phyloP scores from a whole-genome alignment of 2,329 filamentous ascomycete genomes.

The Plectosphaerella sp. region DNA sequence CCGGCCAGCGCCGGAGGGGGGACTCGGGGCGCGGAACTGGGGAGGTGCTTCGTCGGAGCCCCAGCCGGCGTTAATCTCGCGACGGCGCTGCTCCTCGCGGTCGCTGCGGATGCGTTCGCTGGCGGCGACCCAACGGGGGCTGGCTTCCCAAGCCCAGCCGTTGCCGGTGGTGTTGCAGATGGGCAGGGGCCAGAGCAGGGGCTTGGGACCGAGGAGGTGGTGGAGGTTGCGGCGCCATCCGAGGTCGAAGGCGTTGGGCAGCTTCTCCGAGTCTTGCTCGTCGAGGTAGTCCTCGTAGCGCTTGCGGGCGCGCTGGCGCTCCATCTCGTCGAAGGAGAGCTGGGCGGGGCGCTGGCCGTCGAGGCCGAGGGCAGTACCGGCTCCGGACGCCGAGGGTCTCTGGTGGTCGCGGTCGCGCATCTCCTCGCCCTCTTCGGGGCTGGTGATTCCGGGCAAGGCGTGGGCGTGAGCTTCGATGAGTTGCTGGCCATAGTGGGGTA shows the following conservation, averaged over 20 bases:
- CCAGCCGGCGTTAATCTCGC: slow-evolving; percentile 67
- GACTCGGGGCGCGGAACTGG: slow-evolving; percentile 11
- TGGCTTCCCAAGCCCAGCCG: slow-evolving; percentile 92
- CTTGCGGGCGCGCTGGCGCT: slow-evolving; percentile 48
- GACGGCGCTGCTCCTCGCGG: slow-evolving; percentile 53
- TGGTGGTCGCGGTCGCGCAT: slow-evolving; percentile 21
- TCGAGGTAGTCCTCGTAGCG: slow-evolving; percentile 74
- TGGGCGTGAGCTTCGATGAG: slow-evolving; percentile 80
- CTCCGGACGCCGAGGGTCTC: slow-evolving; percentile 4
- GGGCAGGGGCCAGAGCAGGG: slow-evolving; percentile 73
- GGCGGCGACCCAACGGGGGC: slow-evolving; percentile 69
- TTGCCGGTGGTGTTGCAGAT: slow-evolving; percentile 83
- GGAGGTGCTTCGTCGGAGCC: slow-evolving; percentile 34
- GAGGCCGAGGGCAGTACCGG: slow-evolving; percentile 15
- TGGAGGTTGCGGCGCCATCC: slow-evolving; percentile 75
- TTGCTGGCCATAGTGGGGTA: slow-evolving; percentile 65
- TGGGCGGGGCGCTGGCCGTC: slow-evolving; percentile 35
- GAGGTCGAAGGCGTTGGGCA: slow-evolving; percentile 91
- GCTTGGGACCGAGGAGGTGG: slow-evolving; percentile 75
- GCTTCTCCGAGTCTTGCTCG: slow-evolving; percentile 79
- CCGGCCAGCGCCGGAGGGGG: slow-evolving; percentile 17
- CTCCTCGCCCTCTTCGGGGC: slow-evolving; percentile 76
- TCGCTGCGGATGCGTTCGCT: slow-evolving; percentile 58
- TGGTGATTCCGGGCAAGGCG: slow-evolving; percentile 71
- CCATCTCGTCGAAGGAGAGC: slow-evolving; percentile 50